Evolutionary conservation across 1,139 yeast genomes (phyloP), one percentile per base, ranked within the genome.

Genomic region (Suhomyces yuchorum): DNA sequence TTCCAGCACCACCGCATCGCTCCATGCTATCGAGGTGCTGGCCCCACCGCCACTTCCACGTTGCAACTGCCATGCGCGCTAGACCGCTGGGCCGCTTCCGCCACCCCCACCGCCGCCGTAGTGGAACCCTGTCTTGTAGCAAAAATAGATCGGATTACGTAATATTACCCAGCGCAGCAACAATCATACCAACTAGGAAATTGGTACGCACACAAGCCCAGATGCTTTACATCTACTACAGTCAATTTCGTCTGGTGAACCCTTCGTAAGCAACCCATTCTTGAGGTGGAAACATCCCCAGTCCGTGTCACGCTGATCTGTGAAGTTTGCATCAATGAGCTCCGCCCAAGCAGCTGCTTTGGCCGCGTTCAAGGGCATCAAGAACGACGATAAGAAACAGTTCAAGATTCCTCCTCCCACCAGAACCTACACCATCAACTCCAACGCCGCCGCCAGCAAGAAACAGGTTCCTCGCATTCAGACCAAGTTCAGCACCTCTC

Each of bases 321-420:
- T 30, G 34, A 30, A 30, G 18, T 4, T 30, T 14, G 17, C 34
- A 14, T 19, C 23, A 22, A 48, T 48, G 48, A 41, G 47, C 33
- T 52, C 54, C 12, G 58, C 61, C 42, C 63, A 57, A 8, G 63
- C 63, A 9, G 63, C 63, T 18, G 63, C 63, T 20, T 42, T 59
- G 50, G 61, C 61, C 11, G 63, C 63, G 15, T 59, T 59, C 46
- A 56, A 54, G 43, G 59, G 57, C 38, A 45, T 49, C 35, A 49
- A 46, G 41, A 48, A 48, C 28, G 48, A 47, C 32, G 48, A 47
- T 37, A 50, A 50, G 38, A 45, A 44, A 38, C 48, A 17, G 40
- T 47, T 48, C 48, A 48, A 43, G 32, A 43, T 46, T 33, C 49
- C 50, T 22, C 36, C 42, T 4, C 40, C 40, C 2, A 18, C 46